Base-by-base conservation (phyloP, 495 filamentous ascomycete genomes). In the Cryomyces antarcticus region DNA sequence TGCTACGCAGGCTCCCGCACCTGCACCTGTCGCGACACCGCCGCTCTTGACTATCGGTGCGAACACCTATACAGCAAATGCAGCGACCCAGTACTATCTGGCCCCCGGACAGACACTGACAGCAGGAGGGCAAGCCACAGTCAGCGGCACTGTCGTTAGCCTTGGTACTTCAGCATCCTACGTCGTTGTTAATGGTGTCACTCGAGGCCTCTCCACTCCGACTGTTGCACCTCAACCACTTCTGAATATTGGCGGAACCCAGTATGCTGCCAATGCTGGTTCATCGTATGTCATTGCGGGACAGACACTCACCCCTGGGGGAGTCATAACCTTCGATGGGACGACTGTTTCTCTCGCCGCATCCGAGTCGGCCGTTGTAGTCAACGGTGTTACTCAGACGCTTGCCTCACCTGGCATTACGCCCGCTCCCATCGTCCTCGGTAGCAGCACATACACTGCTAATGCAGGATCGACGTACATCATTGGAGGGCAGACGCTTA, bases 11-110 rank as follows among this genome's bases (percentile, higher is more conserved):
- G 37, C 24, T 38, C 13, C 6, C 13, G 12, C 13, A 30, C n/a
- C 35, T 5, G 27, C 24, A 4, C 30, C 48, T 30, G 48, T 42
- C 6, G 40, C 41, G 30, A 49, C 35, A 39, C 42, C 53, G 11
- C 52, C 54, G 13, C 41, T 55, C 11, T 37, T 61, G n/a, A 56
- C 56, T 4, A 46, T 61, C 28, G 55, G 53, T 6, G 47, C 44
- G 5, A 38, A 53, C 12, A 58, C 51, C 5, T 46, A 55, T 30
- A 58, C 56, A 0, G 51, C 47, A 2, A 59, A 61, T 40, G 57
- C 58, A 7, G 55, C 52, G 13, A 58, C 57, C 6, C 57, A 59
- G 41, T 61, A 51, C 44, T 52, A 48, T 42, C 43, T 61, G 7
- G 47, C 31, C 4, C 48, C 53, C 10, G 51, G 49, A 27, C 39